Conservation (phyloP, 2,329 filamentous ascomycete genomes). For the Trichothecium sympodiale region DNA sequence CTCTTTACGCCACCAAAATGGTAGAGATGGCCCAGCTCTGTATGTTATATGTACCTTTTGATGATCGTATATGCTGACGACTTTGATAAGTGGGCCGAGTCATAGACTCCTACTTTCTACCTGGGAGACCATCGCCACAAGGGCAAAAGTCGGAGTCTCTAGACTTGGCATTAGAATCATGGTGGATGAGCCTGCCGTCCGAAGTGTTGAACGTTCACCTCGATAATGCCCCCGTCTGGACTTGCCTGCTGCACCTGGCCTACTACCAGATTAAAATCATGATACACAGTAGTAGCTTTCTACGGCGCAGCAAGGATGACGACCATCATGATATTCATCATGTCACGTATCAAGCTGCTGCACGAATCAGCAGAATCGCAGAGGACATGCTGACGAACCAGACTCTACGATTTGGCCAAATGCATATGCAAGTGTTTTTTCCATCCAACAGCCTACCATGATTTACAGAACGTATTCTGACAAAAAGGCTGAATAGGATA, state of each 20-base stretch:
- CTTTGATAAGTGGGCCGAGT: conserved; percentile 23
- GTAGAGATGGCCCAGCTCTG: conserved; percentile 22
- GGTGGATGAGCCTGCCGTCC: conserved; percentile 21
- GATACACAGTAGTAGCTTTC: conserved; percentile 22
- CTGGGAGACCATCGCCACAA: conserved; percentile 15
- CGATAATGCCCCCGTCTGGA: conserved; percentile 21
- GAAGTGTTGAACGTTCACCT: conserved; percentile 19
- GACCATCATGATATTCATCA: conserved; percentile 16
- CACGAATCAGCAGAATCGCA: conserved; percentile 23
- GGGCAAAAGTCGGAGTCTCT: conserved; percentile 12
- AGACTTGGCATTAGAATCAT: conserved; percentile 18
- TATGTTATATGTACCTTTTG: conserved; percentile 6
- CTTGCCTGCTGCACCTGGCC: conserved; percentile 23
- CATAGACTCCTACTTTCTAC: conserved; percentile 24
- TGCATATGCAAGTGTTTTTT: conserved; percentile 20
- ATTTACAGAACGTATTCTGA: background rate
- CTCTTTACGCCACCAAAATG: conserved; percentile 25
- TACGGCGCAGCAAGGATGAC: conserved; percentile 14
- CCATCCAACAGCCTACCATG: background rate
- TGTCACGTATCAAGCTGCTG: conserved; percentile 20
- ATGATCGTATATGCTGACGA: too few relatives aligned
- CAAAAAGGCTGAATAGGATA: too few relatives aligned
- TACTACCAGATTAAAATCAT: conserved; percentile 26
- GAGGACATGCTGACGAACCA: conserved; percentile 25
- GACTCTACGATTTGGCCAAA: conserved; percentile 22